These are phyloP conservation scores for Amanita pseudoporphyria DNA, from an alignment of 768 basidiomycete species.

Conservation along the genomic window DNA sequence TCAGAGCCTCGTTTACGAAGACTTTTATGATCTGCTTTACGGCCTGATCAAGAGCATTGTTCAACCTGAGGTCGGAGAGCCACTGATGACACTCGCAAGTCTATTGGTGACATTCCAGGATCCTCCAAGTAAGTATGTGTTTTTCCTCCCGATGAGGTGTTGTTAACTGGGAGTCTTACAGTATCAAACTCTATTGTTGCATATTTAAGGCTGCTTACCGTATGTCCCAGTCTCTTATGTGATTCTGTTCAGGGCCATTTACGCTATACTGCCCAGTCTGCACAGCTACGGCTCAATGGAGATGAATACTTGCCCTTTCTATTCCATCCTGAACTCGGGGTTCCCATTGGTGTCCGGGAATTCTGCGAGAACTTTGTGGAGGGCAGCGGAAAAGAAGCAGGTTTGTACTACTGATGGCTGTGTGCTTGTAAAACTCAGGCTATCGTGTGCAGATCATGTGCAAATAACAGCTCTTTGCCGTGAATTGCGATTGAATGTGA, in stretches of 20 bases:
- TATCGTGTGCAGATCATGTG: conserved; percentile 70
- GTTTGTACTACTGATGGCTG: conserved; percentile 21
- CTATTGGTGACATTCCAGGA: conserved; percentile 48
- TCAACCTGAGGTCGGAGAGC: conserved; percentile 24
- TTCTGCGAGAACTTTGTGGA: conserved; percentile 81
- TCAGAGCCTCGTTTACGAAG: conserved; percentile 58
- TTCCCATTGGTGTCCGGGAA: conserved; percentile 41
- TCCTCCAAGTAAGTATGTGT: conserved; percentile 30
- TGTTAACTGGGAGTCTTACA: conserved; percentile 15
- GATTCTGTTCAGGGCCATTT: not conserved
- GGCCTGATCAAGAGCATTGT: conserved; percentile 38
- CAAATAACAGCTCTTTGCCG: conserved; percentile 71
- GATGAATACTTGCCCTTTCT: conserved; percentile 64
- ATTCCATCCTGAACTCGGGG: conserved; percentile 62
- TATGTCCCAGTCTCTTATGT: conserved; percentile 14
- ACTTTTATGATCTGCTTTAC: conserved; percentile 61
- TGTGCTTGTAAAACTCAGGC: too few species aligned
- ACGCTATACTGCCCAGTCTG: conserved; percentile 30
- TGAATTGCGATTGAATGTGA: conserved; percentile 56
- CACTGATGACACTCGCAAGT: conserved; percentile 22
- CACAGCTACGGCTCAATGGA: conserved; percentile 62
- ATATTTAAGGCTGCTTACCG: conserved; percentile 73
- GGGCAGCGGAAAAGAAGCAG: conserved; percentile 68
- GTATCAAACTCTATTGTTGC: conserved; percentile 69
- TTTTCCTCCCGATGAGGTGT: not conserved